A percentile compares a stretch with the other conserved stretches of the same genome.
Evolutionary conservation across 2,329 filamentous ascomycete species (phyloP).

Genomic region (Botryosphaeria dothidea): DNA sequence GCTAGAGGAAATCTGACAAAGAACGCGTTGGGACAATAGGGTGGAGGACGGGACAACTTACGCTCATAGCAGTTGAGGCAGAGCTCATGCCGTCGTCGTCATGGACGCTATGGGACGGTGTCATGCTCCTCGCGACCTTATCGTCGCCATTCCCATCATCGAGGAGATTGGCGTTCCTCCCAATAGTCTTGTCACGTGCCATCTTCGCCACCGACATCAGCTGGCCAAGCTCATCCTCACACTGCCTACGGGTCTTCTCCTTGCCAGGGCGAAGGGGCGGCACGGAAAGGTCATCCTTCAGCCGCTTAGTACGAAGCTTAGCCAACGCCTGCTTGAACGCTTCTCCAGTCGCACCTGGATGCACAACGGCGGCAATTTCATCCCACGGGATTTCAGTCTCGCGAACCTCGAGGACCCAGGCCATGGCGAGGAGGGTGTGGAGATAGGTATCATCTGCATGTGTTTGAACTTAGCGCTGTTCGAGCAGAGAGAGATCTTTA

Average conservation of each 20-base stretch:
- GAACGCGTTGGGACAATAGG: background rate
- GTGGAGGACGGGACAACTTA: background rate
- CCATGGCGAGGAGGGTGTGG: background rate
- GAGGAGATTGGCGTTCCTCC: background rate
- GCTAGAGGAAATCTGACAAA: background rate
- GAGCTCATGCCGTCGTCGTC: background rate
- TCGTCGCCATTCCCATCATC: too few species aligned
- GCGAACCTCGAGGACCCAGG: background rate
- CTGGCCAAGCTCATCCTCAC: background rate
- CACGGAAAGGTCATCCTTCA: background rate
- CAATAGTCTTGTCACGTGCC: background rate
- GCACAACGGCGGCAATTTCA: conserved; percentile 2
- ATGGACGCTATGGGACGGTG: background rate
- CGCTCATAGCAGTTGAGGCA: background rate
- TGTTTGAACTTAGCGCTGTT: too few species aligned
- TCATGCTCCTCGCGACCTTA: too few species aligned
- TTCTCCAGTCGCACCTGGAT: conserved; percentile 14
- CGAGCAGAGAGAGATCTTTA: too few species aligned
- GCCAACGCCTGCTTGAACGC: conserved; percentile 11
- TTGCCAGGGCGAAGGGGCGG: conserved; percentile 8
- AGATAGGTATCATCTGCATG: background rate
- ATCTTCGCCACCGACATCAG: background rate
- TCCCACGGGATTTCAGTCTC: background rate
- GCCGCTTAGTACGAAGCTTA: background rate
- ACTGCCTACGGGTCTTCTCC: background rate